Evolutionary conservation across 83 land plant genomes (phyloP).

Genomic region (Thuja plicata): DNA sequence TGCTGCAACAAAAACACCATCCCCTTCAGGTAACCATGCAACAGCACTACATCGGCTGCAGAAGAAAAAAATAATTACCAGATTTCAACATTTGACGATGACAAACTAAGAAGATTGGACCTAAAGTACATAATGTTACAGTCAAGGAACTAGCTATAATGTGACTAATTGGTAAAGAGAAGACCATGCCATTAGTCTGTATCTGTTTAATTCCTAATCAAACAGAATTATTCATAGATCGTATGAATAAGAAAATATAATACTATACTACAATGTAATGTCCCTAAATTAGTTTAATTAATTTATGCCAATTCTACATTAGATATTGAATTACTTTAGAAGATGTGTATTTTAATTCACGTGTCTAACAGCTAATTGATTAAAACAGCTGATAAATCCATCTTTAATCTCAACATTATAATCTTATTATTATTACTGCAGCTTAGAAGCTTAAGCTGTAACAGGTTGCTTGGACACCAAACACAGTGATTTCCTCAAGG

Average conservation of each 20-base stretch:
- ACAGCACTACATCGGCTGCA: constrained; percentile 89
- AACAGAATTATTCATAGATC: neutral
- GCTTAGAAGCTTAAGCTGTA: no score
- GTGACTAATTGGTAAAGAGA: neutral
- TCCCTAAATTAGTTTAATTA: no score
- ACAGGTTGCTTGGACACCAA: no score
- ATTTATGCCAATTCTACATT: no score
- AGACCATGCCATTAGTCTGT: neutral
- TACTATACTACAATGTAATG: no score
- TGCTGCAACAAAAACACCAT: constrained; percentile 88
- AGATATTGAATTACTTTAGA: no score
- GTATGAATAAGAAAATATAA: neutral
- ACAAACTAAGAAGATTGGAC: constrained; percentile 2
- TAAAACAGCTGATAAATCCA: no score
- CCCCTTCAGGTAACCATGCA: constrained; percentile 89
- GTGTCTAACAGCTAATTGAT: no score
- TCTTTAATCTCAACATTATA: no score
- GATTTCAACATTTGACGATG: neutral
- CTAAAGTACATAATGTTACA: neutral
- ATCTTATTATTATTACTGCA: no score
- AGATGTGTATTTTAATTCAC: no score
- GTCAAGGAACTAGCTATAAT: neutral
- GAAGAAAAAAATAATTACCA: neutral
- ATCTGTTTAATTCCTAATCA: neutral
- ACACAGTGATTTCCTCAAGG: no score